A percentile compares a stretch with the other conserved stretches of the same genome.
Evolutionary conservation across 2,329 filamentous ascomycete species (phyloP).

Genomic region (Seiridium cupressi): DNA sequence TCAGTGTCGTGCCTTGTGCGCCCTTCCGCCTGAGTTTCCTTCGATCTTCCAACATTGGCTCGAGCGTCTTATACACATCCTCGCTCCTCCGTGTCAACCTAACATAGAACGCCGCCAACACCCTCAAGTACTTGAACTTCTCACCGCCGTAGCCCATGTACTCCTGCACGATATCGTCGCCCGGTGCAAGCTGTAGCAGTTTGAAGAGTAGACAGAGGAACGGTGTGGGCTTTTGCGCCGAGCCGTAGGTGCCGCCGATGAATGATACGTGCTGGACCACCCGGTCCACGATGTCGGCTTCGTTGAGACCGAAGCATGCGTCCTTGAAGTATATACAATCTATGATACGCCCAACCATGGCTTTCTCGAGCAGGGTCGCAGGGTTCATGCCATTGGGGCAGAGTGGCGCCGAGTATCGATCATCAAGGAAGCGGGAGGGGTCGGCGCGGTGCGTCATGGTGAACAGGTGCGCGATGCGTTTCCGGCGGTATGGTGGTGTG

Average conservation of each 20-base stretch:
- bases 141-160: conserved; percentile 77
- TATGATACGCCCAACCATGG: conserved; percentile 90
- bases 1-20: conserved; percentile 72
- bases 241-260: conserved; percentile 85
- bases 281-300: conserved; percentile 79
- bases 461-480: not conserved
- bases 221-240: conserved; percentile 80
- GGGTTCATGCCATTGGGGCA: conserved; percentile 89
- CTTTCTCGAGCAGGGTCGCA: conserved; percentile 93
- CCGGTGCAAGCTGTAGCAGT: conserved; percentile 82
- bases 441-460: conserved; percentile 66
- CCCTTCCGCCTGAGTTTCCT: conserved; percentile 79
- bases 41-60: conserved; percentile 78
- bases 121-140: conserved; percentile 82
- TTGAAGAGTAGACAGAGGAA: conserved; percentile 96
- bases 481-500: not conserved
- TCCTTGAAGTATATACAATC: conserved; percentile 98
- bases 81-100: conserved; percentile 79
- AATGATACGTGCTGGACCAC: conserved; percentile 79
- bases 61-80: conserved; percentile 76
- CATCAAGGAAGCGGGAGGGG: conserved; percentile 80
- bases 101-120: conserved; percentile 90
- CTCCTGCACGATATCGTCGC: conserved; percentile 73
- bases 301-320: conserved; percentile 94
- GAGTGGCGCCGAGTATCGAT: conserved; percentile 75